Percentiles rank a stretch among this genome's conserved stretches.
These are phyloP conservation scores for Pseudogymnoascus sp. DNA, from an alignment of 2,329 filamentous ascomycete species.

Conservation along the genomic window DNA sequence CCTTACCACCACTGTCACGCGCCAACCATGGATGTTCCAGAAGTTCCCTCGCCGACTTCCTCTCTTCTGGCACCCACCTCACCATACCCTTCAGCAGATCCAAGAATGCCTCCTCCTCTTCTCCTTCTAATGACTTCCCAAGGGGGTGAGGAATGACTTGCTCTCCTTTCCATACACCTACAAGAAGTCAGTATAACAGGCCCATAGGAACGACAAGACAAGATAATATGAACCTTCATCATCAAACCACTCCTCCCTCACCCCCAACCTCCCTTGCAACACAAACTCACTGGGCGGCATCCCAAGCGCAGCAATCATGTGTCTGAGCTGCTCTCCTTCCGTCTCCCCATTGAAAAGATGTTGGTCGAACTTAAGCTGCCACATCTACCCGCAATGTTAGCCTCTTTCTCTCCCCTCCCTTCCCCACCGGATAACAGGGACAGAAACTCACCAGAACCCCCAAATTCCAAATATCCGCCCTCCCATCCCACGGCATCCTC, in stretches of 20 bases:
- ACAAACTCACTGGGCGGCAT: conserved; percentile 30
- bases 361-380: conserved; percentile 10
- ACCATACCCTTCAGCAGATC: conserved; percentile 28
- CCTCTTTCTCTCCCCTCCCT: background rate
- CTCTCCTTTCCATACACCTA: background rate
- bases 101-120: conserved; percentile 28
- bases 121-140: conserved; percentile 16
- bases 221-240: conserved; percentile 11
- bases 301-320: conserved; percentile 37
- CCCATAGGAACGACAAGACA: background rate
- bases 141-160: no score
- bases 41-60: conserved; percentile 28
- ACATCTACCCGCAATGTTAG: background rate
- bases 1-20: no score
- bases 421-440: background rate
- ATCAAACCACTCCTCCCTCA: conserved; percentile 11
- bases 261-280: background rate
- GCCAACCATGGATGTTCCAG: conserved; percentile 27
- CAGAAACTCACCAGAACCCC: conserved; percentile 21
- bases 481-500: conserved; percentile 17
- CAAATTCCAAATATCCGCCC: conserved; percentile 25
- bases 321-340: conserved; percentile 31
- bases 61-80: conserved; percentile 28
- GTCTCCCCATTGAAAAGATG: conserved; percentile 16
- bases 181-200: background rate